Conservation (phyloP, 306 rosid species). For the Malus sieversii region DNA sequence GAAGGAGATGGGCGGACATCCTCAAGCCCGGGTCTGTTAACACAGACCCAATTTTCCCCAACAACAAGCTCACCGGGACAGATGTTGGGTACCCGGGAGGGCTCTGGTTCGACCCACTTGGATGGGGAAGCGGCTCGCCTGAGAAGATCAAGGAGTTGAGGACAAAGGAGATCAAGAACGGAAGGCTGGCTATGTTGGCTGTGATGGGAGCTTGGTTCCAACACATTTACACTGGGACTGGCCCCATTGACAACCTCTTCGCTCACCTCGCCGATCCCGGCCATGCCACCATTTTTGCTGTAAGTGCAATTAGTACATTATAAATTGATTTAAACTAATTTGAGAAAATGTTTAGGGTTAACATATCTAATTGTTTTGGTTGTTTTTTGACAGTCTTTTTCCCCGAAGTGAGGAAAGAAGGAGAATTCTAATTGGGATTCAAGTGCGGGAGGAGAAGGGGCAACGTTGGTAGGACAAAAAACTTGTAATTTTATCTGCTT, state of each 20-base stretch:
- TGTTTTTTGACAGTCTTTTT: slow-evolving; percentile 49
- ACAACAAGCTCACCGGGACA: slow-evolving; percentile 73
- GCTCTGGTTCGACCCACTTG: slow-evolving; percentile 68
- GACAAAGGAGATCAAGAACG: slow-evolving; percentile 73
- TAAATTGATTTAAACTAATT: neutral
- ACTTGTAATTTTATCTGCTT: slow-evolving; percentile 28
- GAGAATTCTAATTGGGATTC: slow-evolving; percentile 4
- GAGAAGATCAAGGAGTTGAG: slow-evolving; percentile 66
- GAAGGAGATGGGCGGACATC: slow-evolving; percentile 71
- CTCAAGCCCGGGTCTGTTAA: slow-evolving; percentile 61
- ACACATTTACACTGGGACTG: slow-evolving; percentile 66
- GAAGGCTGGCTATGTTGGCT: slow-evolving; percentile 71
- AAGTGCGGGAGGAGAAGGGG: slow-evolving; percentile 6
- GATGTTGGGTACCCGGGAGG: slow-evolving; percentile 76
- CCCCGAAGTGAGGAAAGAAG: slow-evolving; percentile 46
- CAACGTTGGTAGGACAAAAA: slow-evolving; percentile 15
- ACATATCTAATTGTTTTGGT: neutral
- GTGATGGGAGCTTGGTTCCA: slow-evolving; percentile 82
- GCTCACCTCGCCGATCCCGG: slow-evolving; percentile 82
- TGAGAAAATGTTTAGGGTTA: neutral
- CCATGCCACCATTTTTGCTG: slow-evolving; percentile 64
- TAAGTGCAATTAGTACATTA: slow-evolving; percentile 15
- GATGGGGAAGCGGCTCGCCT: slow-evolving; percentile 72
- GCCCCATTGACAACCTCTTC: slow-evolving; percentile 76
- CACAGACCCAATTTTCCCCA: slow-evolving; percentile 73